Evolutionary conservation across 352 stramenopile genomes (phyloP), one percentile per base, ranked within the genome.

Genomic region (Paralagenidium karlingii): DNA sequence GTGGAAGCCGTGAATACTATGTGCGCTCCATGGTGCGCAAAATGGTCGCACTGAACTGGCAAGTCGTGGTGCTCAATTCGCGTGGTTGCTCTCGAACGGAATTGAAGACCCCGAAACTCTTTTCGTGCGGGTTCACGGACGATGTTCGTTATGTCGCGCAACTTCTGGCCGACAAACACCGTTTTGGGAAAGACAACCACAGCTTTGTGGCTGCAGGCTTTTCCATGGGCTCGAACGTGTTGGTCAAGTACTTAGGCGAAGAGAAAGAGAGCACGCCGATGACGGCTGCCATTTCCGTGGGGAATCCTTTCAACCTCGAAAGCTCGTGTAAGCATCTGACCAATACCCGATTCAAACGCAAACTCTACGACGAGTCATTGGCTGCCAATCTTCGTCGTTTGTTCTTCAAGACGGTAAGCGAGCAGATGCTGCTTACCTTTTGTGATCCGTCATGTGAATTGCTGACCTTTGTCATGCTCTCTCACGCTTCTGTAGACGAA

Each of bases 211-310:
- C 57, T 13, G 40, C 79, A 11, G 71, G 71, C 7, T 86, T 81
- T 40, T 86, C 71, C 5, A 71, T 86, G 53, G 71, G 68, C 8
- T 71, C 66, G 5, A 83, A 86, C 37, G 64, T 86, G 11, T 48
- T 89, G 33, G 63, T 81, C 30, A 89, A 89, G 51, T 86, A 78
- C 45, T 40, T 86, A 1, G 71, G 68, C 1, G 71, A 86, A 43
- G 54, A 81, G 28, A 47, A 66, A 3, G 38, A 61, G 5, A 38
- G 53, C 3, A 40, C 46, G 24, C 37, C 37, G 38, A 40, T 82
- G 9, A 67, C 61, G 0, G 68, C 61, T 2, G 67, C 49, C 29
- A 60, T 86, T 25, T 79, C 68, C 8, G 63, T 83, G 15, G 68
- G 68, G 12, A 86, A 86, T 34, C 71, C 71, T 16, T 86, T 78